Evolutionary conservation across 2,329 filamentous ascomycete species (phyloP).

Genomic region (Alternaria ethzedia): DNA sequence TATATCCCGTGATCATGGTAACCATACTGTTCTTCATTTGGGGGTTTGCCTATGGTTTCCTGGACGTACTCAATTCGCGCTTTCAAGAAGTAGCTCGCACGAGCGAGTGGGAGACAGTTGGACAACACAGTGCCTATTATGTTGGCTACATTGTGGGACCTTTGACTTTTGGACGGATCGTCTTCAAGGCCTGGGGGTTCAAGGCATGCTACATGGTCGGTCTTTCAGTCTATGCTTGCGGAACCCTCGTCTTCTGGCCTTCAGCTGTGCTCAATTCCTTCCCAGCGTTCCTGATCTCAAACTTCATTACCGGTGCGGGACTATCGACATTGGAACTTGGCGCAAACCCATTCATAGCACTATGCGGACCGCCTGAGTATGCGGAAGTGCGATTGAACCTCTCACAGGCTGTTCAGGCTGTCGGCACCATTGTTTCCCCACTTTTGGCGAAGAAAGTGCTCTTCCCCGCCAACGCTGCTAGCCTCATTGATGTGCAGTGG

Average conservation of each 20-base stretch:
- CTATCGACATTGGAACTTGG: conserved; percentile 66
- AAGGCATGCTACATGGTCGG: conserved; percentile 67
- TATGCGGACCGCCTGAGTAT: conserved; percentile 67
- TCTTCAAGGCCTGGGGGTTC: conserved; percentile 67
- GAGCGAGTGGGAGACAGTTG: conserved; percentile 67
- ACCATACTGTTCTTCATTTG: conserved; percentile 85
- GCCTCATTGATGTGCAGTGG: conserved; percentile 68
- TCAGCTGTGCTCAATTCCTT: conserved; percentile 68
- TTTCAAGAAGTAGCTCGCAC: conserved; percentile 69
- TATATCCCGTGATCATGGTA: conserved; percentile 76
- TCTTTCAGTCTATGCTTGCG: conserved; percentile 67
- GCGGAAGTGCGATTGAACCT: conserved; percentile 66
- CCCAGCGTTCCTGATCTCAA: conserved; percentile 65
- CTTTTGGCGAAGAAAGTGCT: conserved; percentile 65
- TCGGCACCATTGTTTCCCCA: conserved; percentile 65
- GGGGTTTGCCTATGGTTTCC: conserved; percentile 87
- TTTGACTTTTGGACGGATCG: conserved; percentile 66
- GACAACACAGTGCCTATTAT: conserved; percentile 74
- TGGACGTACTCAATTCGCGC: conserved; percentile 79
- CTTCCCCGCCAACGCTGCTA: conserved; percentile 59
- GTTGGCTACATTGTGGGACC: conserved; percentile 74
- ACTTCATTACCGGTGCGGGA: conserved; percentile 67
- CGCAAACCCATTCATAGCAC: conserved; percentile 67
- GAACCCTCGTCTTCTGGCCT: conserved; percentile 68
- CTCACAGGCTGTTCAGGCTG: conserved; percentile 66